Percentiles rank a stretch among this genome's conserved stretches.
phyloP scores from a whole-genome alignment of 345 rosid genomes.

The Eucalyptus decipiens region DNA sequence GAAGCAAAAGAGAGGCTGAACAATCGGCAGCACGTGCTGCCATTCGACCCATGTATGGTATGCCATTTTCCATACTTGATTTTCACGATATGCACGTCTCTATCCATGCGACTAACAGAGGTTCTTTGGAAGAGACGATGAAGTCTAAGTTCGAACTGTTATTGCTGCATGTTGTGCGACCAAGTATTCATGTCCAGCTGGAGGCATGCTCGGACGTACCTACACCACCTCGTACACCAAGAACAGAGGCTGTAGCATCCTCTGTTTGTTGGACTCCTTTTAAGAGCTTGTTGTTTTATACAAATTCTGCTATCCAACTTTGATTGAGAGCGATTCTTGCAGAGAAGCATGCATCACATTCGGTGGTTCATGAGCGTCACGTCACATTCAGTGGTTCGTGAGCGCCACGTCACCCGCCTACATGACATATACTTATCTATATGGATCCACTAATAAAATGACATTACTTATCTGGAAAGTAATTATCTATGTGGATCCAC shows the following conservation, averaged over 20 bases:
- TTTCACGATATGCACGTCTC: neutral
- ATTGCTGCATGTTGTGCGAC: neutral
- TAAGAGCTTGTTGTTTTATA: too few species aligned
- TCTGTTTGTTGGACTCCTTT: too few species aligned
- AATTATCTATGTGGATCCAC: too few species aligned
- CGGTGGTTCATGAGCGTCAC: too few species aligned
- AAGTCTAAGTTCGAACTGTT: neutral
- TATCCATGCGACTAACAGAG: neutral
- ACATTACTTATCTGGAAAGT: too few species aligned
- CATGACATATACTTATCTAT: too few species aligned
- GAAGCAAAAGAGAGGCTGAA: neutral
- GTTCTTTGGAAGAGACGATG: neutral
- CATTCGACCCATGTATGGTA: neutral
- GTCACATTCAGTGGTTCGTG: too few species aligned
- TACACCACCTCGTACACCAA: neutral
- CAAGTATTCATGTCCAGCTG: neutral
- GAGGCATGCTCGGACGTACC: neutral
- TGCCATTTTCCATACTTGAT: neutral
- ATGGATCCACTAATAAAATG: too few species aligned
- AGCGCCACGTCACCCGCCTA: fast-evolving
- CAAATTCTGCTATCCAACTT: too few species aligned
- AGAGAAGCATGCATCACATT: too few species aligned
- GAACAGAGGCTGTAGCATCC: neutral
- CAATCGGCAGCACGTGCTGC: too few species aligned
- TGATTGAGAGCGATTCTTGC: too few species aligned